Evolutionary conservation across 768 basidiomycete genomes (phyloP).

Genomic region (Gyrodon lividus): DNA sequence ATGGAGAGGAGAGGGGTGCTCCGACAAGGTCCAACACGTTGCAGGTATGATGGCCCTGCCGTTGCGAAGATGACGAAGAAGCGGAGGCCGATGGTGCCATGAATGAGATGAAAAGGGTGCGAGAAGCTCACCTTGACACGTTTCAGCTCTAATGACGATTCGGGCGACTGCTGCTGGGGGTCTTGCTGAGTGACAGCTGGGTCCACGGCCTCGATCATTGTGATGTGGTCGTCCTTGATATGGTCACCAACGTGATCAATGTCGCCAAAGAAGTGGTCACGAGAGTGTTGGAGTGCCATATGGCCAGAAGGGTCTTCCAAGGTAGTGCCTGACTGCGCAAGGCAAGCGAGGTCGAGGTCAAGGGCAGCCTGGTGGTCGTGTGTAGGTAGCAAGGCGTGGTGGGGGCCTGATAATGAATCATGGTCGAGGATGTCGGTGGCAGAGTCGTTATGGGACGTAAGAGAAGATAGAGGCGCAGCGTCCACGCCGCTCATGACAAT

Average conservation of each 20-base stretch:
- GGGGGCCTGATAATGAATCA: conserved; percentile 33
- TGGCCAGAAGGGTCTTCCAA: conserved; percentile 26
- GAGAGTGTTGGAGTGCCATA: conserved; percentile 29
- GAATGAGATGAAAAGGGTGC: conserved; percentile 17
- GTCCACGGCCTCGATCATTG: conserved; percentile 36
- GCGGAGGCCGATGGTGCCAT: conserved; percentile 13
- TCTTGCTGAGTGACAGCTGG: conserved; percentile 50
- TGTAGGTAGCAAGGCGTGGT: conserved; percentile 25
- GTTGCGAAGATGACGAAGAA: conserved; percentile 21
- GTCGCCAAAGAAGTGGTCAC: conserved; percentile 33
- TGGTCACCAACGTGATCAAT: conserved; percentile 35
- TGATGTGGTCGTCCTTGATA: conserved; percentile 32
- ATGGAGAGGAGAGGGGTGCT: conserved; percentile 14
- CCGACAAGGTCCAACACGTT: conserved; percentile 22
- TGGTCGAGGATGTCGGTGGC: conserved; percentile 33
- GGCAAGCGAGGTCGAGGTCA: conserved; percentile 28
- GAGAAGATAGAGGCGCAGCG: conserved; percentile 32
- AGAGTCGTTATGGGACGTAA: conserved; percentile 29
- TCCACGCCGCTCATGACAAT: conserved; percentile 45
- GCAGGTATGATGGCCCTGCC: conserved; percentile 20
- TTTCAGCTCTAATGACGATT: conserved; percentile 73
- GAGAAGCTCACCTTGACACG: conserved; percentile 71
- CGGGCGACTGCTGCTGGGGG: conserved; percentile 58
- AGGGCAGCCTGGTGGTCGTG: conserved; percentile 34
- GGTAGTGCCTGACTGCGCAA: conserved; percentile 25